Base-by-base conservation (phyloP, 768 basidiomycete genomes). In the Heimioporus sp. region DNA sequence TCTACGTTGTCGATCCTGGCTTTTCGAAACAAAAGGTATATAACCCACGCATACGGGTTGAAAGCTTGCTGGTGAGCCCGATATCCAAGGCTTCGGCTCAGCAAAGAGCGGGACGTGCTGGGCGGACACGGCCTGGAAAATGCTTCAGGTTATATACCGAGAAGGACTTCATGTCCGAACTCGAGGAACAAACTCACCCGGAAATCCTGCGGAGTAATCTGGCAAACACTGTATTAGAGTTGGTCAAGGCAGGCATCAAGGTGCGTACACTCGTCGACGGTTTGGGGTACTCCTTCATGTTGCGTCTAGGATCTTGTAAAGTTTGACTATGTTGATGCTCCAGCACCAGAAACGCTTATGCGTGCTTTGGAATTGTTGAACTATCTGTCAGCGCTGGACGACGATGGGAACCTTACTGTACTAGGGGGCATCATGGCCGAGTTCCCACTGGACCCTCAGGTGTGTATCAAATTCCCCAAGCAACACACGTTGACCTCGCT, bases 1-100 rank as follows among this genome's bases (percentile, higher is more conserved):
- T 99, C n/a, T 99, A 98, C 62, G 96, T 98, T 51, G 94, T 98
- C 42, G 96, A 98, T 64, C 92, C 95, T 0, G 95, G 94, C 1
- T 97, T 98, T 74, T 94, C 90, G 32, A 96, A 99, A 72, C 96
- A 98, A 72, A 98, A 96, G 66, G 88, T 98, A 44, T 99, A 98
- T 76, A 98, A 98, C 67, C 97, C 96, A 0, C 82, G 96, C 30
- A 97, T 98, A 53, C 86, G 96, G 43, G 96, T 98, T 17, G 96
- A 99, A 74, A 89, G 87, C 54, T 74, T 99, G 48, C 74, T 98
- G 16, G 95, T 98, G 40, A 87, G 88, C 46, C 95, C 94, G 0
- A 99, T 98, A 60, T 96, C 92, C 28, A 98, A 98, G 69, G 97
- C 94, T 2, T 92, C 90, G 0, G 96, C 96, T 5, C 92, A 96